Base-by-base conservation (phyloP, 176 grass and related monocot genomes). In the Rhynchospora pubera region DNA sequence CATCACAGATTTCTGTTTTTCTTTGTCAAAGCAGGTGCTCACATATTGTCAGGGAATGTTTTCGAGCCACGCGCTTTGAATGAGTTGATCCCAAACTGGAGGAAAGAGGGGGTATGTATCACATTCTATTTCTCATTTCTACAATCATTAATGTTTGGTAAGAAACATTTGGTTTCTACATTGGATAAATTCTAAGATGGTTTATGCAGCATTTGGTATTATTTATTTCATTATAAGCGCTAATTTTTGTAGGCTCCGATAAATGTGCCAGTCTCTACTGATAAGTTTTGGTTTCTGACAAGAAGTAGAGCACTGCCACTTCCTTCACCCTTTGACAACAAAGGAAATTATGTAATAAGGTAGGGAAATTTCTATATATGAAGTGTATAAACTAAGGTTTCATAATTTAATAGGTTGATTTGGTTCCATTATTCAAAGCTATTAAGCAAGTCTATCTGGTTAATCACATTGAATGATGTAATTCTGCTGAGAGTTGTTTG, bases 291-390 rank as follows among this genome's bases (percentile, higher is more conserved):
- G 88, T 74, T 94, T 61, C 79, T 98, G 57, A 98, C 96, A 24
- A 90, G 86, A 77, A 98, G 85, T 72, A 85, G 59, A 83, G 87
- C 90, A 50, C 79, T 90, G 88, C 32, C 90, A 85, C 91, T 98
- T 84, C 96, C 89, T 80, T 94, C 92, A 81, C 96, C 92, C 48
- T 94, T 93, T 62, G 84, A 98, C 30, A 95, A 95, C 78, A 89
- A 91, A 76, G 92, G 96, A 84, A 98, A 95, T 62, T 98, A 93
- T 65, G 90, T 98, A 77, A 98, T 98, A 76, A 93, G 92, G 90
- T 93, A 79, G 24, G 12, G 19, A 68, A 12, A 50, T 70, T 55
- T 82, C 82, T 66, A 0, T 82, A 78, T 77, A 77, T 23, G 13
- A 28, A 32, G 12, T 48, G 11, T 26, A 28, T 11, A 30, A 67